A percentile compares a stretch with the other conserved stretches of the same genome.
These are phyloP conservation scores for Thecaphora thlaspeos DNA, from an alignment of 1,284 basidiomycete species.

Conservation along the genomic window DNA sequence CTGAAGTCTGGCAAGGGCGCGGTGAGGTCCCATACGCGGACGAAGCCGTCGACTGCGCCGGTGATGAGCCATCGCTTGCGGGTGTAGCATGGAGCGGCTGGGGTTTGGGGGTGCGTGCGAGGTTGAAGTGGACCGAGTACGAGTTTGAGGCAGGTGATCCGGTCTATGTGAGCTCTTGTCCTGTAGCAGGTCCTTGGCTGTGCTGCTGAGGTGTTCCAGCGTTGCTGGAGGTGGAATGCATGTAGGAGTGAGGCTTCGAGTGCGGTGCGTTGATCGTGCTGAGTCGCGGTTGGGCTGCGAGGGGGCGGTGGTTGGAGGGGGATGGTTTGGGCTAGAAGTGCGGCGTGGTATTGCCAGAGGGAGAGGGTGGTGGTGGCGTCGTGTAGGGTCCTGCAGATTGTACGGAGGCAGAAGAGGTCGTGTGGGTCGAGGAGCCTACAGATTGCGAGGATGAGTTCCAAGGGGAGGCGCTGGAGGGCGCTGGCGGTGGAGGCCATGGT, in stretches of 20 bases:
- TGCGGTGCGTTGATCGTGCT: neutral
- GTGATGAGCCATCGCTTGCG: slow-evolving; percentile 66
- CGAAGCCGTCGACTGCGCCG: slow-evolving; percentile 67
- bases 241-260: neutral
- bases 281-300: too few relatives aligned
- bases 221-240: neutral
- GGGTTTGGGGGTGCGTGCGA: neutral
- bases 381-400: neutral
- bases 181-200: neutral
- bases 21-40: slow-evolving; percentile 53
- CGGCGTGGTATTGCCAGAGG: slow-evolving; percentile 7
- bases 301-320: neutral
- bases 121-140: slow-evolving; percentile 3
- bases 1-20: neutral
- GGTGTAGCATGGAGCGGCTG: neutral
- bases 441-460: neutral
- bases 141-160: slow-evolving; percentile 26
- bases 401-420: neutral
- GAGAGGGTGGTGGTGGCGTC: neutral
- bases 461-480: neutral
- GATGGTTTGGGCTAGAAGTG: neutral
- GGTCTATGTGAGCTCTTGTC: slow-evolving; percentile 24
- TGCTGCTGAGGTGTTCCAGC: neutral
- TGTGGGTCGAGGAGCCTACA: neutral
- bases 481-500: neutral